Base-by-base conservation (phyloP, 2,329 filamentous ascomycete genomes). In the Eutypa lata region DNA sequence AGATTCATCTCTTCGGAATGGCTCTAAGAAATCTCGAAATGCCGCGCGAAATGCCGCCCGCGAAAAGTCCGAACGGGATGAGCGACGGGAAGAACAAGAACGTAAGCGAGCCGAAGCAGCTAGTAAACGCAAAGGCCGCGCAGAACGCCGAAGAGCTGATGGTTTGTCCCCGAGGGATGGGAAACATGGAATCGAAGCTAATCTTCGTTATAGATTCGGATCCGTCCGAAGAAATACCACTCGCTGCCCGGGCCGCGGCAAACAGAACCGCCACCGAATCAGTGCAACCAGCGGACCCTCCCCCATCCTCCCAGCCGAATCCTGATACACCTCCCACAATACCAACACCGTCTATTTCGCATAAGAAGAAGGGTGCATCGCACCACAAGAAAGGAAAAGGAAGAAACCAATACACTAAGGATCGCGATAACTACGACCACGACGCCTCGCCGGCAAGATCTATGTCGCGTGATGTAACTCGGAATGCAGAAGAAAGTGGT, bases 381-480 rank as follows among this genome's bases (percentile, higher is more conserved):
- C 77, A 81, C 60, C 84, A 87, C 64, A 86, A 87, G 56, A 84
- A 85, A 61, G 84, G 80, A 35, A 85, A 86, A 53, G 87, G 88
- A 18, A 86, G 88, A 57, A 94, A 93, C 58, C 90, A 94, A 68
- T 92, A 93, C 63, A 92, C 88, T 1, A 88, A 87, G 65, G 88
- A 92, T 57, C 82, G 86, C 45, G 88, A 90, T 47, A 68, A 66
- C 5, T 77, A 79, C 18, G 76, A 76, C 8, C 63, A 68, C 28
- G 80, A 83, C 26, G 80, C 76, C 24, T 84, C 84, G 4, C 81
- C 83, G 10, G 75, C 76, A 38, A 72, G 83, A 56, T 80, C 82
- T 53, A 68, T 77, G 60, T 71, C 76, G 55, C 68, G 79, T 45
- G 76, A 82, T 67, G 74, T 82, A 58, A 57, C 61, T 22, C 61